Evolutionary conservation across 1,284 basidiomycete genomes (phyloP), one percentile per base, ranked within the genome.

Genomic region (Sporisorium reilianum): DNA sequence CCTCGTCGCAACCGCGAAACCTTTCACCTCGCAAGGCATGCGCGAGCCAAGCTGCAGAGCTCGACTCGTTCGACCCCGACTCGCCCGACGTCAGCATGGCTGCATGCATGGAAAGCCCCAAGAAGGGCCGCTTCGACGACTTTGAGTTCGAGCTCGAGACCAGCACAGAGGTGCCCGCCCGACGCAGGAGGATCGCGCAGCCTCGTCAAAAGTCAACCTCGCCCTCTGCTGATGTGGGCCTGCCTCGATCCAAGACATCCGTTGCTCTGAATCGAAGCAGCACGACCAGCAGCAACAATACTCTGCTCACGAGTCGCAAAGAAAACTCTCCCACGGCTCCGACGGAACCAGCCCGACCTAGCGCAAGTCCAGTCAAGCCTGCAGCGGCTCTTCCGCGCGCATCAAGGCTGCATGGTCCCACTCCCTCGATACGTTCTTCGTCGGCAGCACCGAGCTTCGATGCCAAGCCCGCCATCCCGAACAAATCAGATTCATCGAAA

Each of bases 71-170:
- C 50, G 72, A 63, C 20, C 40, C 56, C 9, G 67, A 70, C 18
- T 67, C 72, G 14, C 72, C 67, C 11, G 57, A 62, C 23, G 46
- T 53, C 20, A 62, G 65, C 45, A 55, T 63, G 44, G 56, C 67
- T 22, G 48, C 67, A 20, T 64, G 68, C 23, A 75, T 75, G 72
- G 67, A 70, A 20, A 70, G 67, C 41, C 72, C 72, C 8, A 65
- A 66, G 12, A 75, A 75, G 25, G 72, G 72, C 1, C 55, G 64
- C 16, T 67, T 75, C 28, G 72, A 64, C 26, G 72, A 75, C 55
- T 75, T 75, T 55, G 72, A 70, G 44, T 75, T 75, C 36, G 72
- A 75, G 42, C 50, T 75, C 26, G 72, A 75, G 26, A 56, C 62
- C 55, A 65, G 56, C 49, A 54, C 55, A 10, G 65, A 74, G 23